Conservation (phyloP, 2,329 filamentous ascomycete species). For the Colletotrichum lupini region DNA sequence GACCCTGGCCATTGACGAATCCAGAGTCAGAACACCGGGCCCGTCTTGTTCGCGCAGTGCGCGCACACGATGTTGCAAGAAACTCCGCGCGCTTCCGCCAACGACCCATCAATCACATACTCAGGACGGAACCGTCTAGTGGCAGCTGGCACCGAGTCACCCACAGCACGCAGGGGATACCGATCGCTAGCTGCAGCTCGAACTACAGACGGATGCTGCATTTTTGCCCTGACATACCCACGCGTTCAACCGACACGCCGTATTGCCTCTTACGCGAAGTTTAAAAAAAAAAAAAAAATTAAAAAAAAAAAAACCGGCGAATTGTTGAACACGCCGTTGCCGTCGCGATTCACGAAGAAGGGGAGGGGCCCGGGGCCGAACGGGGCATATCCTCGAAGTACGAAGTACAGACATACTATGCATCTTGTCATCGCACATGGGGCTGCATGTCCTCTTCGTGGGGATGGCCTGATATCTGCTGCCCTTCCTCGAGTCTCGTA, state of each 20-base stretch:
- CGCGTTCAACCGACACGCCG: constrained; percentile 5
- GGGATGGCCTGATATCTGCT: not conserved
- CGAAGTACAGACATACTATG: no score
- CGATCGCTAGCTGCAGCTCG: constrained; percentile 21
- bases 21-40: not conserved
- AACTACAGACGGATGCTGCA: not conserved
- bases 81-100: constrained; percentile 8
- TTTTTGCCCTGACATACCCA: not conserved
- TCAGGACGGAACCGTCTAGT: not conserved
- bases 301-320: not conserved
- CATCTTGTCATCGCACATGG: not conserved
- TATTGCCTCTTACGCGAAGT: not conserved
- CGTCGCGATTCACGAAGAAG: not conserved
- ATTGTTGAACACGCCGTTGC: not conserved
- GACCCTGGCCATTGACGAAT: not conserved
- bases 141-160: constrained; percentile 16
- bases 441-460: not conserved
- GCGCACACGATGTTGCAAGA: not conserved
- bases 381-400: not conserved
- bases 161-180: constrained; percentile 5
- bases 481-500: constrained; percentile 1
- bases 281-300: not conserved
- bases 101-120: not conserved
- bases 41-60: not conserved
- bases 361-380: not conserved